Conservation (phyloP, 306 rosid species). For the Mimosa pudica region DNA sequence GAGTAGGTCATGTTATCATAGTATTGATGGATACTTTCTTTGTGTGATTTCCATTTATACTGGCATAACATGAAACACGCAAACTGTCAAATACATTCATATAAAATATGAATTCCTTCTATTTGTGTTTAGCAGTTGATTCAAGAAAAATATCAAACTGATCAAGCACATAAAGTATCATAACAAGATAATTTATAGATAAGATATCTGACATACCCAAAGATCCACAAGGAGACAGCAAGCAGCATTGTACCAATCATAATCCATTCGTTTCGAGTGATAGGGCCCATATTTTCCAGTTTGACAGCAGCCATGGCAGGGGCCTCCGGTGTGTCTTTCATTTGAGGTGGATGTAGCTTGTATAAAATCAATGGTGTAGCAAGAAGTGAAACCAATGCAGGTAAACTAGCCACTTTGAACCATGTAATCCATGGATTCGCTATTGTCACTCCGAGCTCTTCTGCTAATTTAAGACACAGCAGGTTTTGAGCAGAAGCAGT, state of each 20-base stretch:
- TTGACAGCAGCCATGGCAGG: conserved; percentile 85
- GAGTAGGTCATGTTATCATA: too few relatives aligned
- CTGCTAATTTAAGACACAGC: conserved; percentile 84
- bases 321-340: conserved; percentile 93
- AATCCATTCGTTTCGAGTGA: conserved; percentile 71
- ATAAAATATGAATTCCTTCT: not conserved
- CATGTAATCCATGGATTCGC: conserved; percentile 88
- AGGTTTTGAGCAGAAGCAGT: conserved; percentile 99
- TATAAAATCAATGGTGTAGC: conserved; percentile 82
- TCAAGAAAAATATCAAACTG: not conserved
- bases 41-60: not conserved
- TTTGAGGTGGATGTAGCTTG: conserved; percentile 87
- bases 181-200: not conserved
- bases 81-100: not conserved
- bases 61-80: not conserved
- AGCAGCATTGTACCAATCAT: conserved; percentile 92
- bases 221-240: conserved; percentile 92
- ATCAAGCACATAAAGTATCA: not conserved
- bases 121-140: not conserved
- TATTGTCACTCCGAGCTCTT: conserved; percentile 78
- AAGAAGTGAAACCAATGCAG: conserved; percentile 68
- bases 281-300: conserved; percentile 80
- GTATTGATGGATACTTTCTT: too few relatives aligned
- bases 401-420: conserved; percentile 90
- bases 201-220: conserved; percentile 63